Percentiles rank a stretch among this genome's conserved stretches.
These are phyloP conservation scores for Ophiobolus disseminans DNA, from an alignment of 2,329 filamentous ascomycete species.

Conservation along the genomic window DNA sequence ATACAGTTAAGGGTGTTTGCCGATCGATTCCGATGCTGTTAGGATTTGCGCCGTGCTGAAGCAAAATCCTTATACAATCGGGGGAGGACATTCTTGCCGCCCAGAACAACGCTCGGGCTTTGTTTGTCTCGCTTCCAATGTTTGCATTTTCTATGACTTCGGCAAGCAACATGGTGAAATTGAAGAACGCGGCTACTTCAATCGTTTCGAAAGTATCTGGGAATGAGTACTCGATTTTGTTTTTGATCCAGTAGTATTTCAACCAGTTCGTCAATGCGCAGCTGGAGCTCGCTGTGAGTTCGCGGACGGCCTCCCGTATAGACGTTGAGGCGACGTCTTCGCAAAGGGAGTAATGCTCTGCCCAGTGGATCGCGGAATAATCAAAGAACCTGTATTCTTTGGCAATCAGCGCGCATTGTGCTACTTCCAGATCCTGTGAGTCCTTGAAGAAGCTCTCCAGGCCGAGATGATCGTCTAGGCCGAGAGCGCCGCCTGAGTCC, in stretches of 20 bases:
- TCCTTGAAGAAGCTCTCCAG: slow-evolving; percentile 32
- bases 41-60: slow-evolving; percentile 19
- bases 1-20: slow-evolving; percentile 40
- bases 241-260: slow-evolving; percentile 37
- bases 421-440: slow-evolving; percentile 22
- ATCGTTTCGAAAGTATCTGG: slow-evolving; percentile 30
- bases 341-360: slow-evolving; percentile 40
- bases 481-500: slow-evolving; percentile 4
- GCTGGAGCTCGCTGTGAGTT: slow-evolving; percentile 14
- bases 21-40: slow-evolving; percentile 16
- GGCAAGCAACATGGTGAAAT: slow-evolving; percentile 30
- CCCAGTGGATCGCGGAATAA: slow-evolving; percentile 50
- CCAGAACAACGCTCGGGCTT: slow-evolving; percentile 41
- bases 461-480: slow-evolving; percentile 11
- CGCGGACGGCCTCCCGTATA: slow-evolving; percentile 13
- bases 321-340: slow-evolving; percentile 20
- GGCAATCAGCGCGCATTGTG: slow-evolving; percentile 28
- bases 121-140: slow-evolving; percentile 9
- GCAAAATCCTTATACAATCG: slow-evolving; percentile 24
- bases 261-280: slow-evolving; percentile 44
- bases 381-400: slow-evolving; percentile 42
- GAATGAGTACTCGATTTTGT: slow-evolving; percentile 25
- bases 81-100: slow-evolving; percentile 34
- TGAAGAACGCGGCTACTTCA: slow-evolving; percentile 44
- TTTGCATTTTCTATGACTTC: slow-evolving; percentile 14